Evolutionary conservation across 495 filamentous ascomycete genomes (phyloP).

Genomic region (Aspergillus hancockii): DNA sequence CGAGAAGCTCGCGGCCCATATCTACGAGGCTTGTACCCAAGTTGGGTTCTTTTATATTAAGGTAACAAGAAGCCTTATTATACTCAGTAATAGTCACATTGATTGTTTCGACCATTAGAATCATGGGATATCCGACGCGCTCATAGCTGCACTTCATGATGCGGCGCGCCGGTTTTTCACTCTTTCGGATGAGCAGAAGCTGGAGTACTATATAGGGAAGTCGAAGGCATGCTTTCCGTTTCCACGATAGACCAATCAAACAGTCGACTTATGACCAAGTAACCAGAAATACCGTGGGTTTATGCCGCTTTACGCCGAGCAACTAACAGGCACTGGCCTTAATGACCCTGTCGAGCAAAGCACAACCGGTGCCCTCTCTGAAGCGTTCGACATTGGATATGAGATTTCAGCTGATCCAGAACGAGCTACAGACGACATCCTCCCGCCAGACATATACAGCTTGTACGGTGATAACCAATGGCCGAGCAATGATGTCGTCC

Average conservation of each 20-base stretch:
- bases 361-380: slow-evolving; percentile 29
- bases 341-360: slow-evolving; percentile 19
- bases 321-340: slow-evolving; percentile 24
- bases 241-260: background rate
- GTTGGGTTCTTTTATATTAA: slow-evolving; percentile 61
- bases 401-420: slow-evolving; percentile 33
- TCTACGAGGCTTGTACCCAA: slow-evolving; percentile 50
- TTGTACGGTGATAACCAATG: slow-evolving; percentile 34
- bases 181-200: slow-evolving; percentile 49
- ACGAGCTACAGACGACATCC: slow-evolving; percentile 17
- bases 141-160: slow-evolving; percentile 38
- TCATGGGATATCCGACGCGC: slow-evolving; percentile 39
- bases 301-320: slow-evolving; percentile 31
- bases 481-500: slow-evolving; percentile 24
- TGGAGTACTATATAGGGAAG: slow-evolving; percentile 40
- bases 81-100: slow-evolving; percentile 19
- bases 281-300: slow-evolving; percentile 37
- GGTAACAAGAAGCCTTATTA: slow-evolving; percentile 12
- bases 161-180: slow-evolving; percentile 48
- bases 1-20: slow-evolving; percentile 34
- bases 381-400: slow-evolving; percentile 46
- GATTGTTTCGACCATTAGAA: slow-evolving; percentile 15
- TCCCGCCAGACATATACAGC: slow-evolving; percentile 21
- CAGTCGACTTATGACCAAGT: background rate
- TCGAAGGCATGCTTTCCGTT: slow-evolving; percentile 27